These are phyloP conservation scores for Suhomyces taliae DNA, from an alignment of 1,139 yeast genomes.

Conservation along the genomic window DNA sequence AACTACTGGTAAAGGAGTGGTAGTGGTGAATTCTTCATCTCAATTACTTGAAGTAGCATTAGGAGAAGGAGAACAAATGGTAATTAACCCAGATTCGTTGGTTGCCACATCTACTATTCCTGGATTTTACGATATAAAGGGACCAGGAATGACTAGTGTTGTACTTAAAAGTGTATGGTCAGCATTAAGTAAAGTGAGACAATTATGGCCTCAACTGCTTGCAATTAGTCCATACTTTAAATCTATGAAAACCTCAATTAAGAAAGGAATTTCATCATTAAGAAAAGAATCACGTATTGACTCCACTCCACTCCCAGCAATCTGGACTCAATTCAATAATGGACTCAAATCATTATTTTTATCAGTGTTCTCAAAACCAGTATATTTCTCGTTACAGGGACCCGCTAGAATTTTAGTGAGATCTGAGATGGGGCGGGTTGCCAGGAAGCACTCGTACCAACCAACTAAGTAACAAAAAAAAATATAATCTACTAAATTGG, in stretches of 20 bases:
- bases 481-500: neutral
- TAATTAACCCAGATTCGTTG: slow-evolving; percentile 14
- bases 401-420: slow-evolving; percentile 17
- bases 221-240: neutral
- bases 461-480: neutral
- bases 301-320: slow-evolving; percentile 1
- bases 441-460: neutral
- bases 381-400: slow-evolving; percentile 14
- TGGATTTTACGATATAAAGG: neutral
- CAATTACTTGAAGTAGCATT: slow-evolving; percentile 17
- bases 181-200: neutral
- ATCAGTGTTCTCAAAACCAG: slow-evolving; percentile 8
- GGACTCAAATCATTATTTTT: neutral
- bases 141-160: slow-evolving; percentile 3
- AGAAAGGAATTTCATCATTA: neutral
- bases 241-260: neutral
- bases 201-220: slow-evolving; percentile 1
- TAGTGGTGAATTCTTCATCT: slow-evolving; percentile 19
- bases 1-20: slow-evolving; percentile 18
- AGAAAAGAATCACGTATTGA: neutral
- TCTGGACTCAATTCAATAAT: slow-evolving; percentile 1
- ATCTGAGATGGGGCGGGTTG: neutral
- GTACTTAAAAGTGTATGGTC: neutral
- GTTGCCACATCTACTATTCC: slow-evolving; percentile 16
- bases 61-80: slow-evolving; percentile 15